phyloP scores from a whole-genome alignment of 2,329 filamentous ascomycete genomes.

The Mycosphaerella sp. region DNA sequence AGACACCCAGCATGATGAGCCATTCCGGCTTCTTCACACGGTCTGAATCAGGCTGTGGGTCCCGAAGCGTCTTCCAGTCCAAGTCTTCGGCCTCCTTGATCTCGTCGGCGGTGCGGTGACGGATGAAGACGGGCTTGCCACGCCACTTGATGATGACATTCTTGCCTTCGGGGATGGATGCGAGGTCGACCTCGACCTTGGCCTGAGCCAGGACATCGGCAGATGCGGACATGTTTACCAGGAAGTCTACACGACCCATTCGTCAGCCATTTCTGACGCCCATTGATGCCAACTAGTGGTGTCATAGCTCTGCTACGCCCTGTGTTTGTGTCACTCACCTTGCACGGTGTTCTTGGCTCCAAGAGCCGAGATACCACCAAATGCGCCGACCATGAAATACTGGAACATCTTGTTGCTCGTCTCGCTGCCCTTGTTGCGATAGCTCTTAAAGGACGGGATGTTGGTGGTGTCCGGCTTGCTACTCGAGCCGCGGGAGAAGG shows the following conservation, averaged over 20 bases:
- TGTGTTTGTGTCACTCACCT: slow-evolving; percentile 56
- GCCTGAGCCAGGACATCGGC: slow-evolving; percentile 98
- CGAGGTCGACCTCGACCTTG: slow-evolving; percentile 96
- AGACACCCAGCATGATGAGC: slow-evolving; percentile 98
- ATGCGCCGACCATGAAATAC: slow-evolving; percentile 97
- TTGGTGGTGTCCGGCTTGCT: slow-evolving; percentile 51
- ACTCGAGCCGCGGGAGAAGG: slow-evolving; percentile 46
- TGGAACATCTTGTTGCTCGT: slow-evolving; percentile 78
- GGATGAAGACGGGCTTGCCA: slow-evolving; percentile 99
- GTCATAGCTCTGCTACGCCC: too few relatives aligned
- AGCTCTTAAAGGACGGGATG: slow-evolving; percentile 86
- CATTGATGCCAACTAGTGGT: slow-evolving; percentile 1
- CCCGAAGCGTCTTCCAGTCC: slow-evolving; percentile 75
- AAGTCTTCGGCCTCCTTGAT: slow-evolving; percentile 91
- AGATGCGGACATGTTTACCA: slow-evolving; percentile 99
- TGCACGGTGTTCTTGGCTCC: slow-evolving; percentile 97
- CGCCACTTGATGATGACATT: slow-evolving; percentile 99
- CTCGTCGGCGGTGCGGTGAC: slow-evolving; percentile 88
- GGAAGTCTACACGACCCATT: slow-evolving; percentile 64
- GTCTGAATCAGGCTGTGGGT: slow-evolving; percentile 84
- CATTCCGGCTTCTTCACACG: slow-evolving; percentile 98
- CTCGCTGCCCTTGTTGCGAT: slow-evolving; percentile 64
- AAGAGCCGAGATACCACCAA: slow-evolving; percentile 85
- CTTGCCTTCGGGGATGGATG: slow-evolving; percentile 95
- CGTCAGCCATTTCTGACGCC: slow-evolving; percentile 8